Conservation (phyloP, 148 eudicot genomes). For the Nepenthes mirabilis region DNA sequence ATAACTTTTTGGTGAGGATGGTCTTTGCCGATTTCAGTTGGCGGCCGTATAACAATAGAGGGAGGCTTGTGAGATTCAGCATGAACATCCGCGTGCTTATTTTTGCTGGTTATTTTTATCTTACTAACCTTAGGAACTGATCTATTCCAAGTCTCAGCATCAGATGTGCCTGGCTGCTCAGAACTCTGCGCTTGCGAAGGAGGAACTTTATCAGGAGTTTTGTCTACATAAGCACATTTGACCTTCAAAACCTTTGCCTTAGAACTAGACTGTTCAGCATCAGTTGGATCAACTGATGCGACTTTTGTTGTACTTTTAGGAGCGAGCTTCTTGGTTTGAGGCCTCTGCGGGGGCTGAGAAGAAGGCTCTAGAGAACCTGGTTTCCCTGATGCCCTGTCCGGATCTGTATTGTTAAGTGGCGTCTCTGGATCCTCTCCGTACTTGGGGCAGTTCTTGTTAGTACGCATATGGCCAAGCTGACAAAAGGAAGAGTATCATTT, state of each 20-base stretch:
- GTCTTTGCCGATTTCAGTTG: conserved; percentile 50
- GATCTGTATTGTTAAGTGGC: conserved; percentile 40
- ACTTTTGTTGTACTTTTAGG: conserved; percentile 26
- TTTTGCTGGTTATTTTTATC: conserved; percentile 59
- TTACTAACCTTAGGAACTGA: conserved; percentile 53
- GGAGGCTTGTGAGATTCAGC: conserved; percentile 52
- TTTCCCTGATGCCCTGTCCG: conserved; percentile 37
- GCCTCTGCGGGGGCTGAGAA: conserved; percentile 20
- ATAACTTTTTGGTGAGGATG: conserved; percentile 60
- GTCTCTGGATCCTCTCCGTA: conserved; percentile 66
- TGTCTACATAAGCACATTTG: conserved; percentile 56
- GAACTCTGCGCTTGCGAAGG: conserved; percentile 33
- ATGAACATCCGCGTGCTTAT: conserved; percentile 44
- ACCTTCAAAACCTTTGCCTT: conserved; percentile 79
- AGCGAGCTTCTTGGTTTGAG: conserved; percentile 21
- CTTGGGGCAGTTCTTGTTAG: conserved; percentile 89
- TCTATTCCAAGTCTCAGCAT: conserved; percentile 46
- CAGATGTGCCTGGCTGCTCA: conserved; percentile 48
- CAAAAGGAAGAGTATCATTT: conserved; percentile 3
- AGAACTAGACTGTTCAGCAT: conserved; percentile 41
- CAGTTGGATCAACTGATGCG: conserved; percentile 16
- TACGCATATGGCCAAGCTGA: conserved; percentile 96
- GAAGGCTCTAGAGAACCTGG: conserved; percentile 14
- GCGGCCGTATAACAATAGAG: conserved; percentile 65
- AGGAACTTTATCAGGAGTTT: conserved; percentile 40